Evolutionary conservation across 805 yeast species (phyloP).

Genomic region (Yarrowia sp.): DNA sequence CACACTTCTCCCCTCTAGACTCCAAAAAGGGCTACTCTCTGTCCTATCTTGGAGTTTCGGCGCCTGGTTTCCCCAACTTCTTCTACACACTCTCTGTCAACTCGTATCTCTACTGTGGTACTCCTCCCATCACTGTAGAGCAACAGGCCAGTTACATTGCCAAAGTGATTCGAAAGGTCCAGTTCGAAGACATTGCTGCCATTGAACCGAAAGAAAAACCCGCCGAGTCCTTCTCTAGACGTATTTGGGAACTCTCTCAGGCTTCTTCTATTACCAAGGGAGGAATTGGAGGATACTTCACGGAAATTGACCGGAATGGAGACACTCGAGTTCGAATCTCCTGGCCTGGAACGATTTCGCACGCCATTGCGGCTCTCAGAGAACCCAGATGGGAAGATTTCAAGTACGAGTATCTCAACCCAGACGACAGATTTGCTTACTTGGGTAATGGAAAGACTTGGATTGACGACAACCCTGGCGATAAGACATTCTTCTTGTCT

Average conservation of each 20-base stretch:
- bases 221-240: slow-evolving; percentile 17
- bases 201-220: slow-evolving; percentile 35
- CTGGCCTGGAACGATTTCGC: slow-evolving; percentile 41
- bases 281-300: slow-evolving; percentile 19
- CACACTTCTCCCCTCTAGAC: slow-evolving; percentile 12
- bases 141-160: slow-evolving; percentile 29
- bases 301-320: slow-evolving; percentile 15
- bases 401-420: slow-evolving; percentile 37
- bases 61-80: slow-evolving; percentile 38
- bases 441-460: slow-evolving; percentile 41
- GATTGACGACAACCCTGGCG: slow-evolving; percentile 20
- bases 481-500: slow-evolving; percentile 6
- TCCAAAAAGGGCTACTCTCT: slow-evolving; percentile 22
- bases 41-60: slow-evolving; percentile 36
- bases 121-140: slow-evolving; percentile 22
- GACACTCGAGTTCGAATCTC: slow-evolving; percentile 5
- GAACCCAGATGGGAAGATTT: slow-evolving; percentile 41
- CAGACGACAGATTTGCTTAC: slow-evolving; percentile 37
- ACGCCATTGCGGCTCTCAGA: slow-evolving; percentile 26
- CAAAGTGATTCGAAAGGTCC: slow-evolving; percentile 30
- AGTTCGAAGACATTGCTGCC: slow-evolving; percentile 32
- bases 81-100: slow-evolving; percentile 38
- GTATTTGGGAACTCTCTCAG: slow-evolving; percentile 26
- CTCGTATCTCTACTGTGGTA: slow-evolving; percentile 37
- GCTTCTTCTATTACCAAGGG: slow-evolving; percentile 8